Base-by-base conservation (phyloP, 306 rosid genomes). In the Dalbergia oliveri region DNA sequence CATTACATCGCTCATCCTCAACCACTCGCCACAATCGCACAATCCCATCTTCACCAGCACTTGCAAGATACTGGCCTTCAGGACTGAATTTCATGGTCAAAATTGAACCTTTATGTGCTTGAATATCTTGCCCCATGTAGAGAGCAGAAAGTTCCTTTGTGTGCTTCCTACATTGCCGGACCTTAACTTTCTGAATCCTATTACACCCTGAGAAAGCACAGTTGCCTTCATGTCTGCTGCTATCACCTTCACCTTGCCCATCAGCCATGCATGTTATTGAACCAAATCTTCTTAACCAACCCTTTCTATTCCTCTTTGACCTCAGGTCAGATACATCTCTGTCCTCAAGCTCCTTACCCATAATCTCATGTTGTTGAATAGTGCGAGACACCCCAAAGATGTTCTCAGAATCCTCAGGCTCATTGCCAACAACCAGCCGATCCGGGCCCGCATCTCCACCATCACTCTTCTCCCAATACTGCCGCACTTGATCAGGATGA, bases 41-140 rank as follows among this genome's bases (percentile, higher is more conserved):
- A 82, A 93, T 82, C 61, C 97, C 88, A 79, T 96, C 99, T 75
- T 89, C 90, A 51, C 99, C 99, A 12, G 92, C 99, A 83, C 94
- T 96, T 33, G 97, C 99, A 50, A 96, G 91, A 84, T 87, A 93
- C 82, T 86, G 92, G 23, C 99, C 98, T 67, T 90, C 96, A 41
- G 96, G 97, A 78, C 99, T 96, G 66, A 96, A 96, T 67, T 96
- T 96, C 97, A 96, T 96, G 3, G 98, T 81, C 87, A 84, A 91
- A 78, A 96, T 91, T 10, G 98, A 76, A 75, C 99, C 99, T 23
- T 87, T 84, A 66, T 96, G 99, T 2, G 99, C 99, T 84, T 88
- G 85, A 70, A 96, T 91, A 84, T 93, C 98, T 80, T 96, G 99
- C 43, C 94, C 91, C 97, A 86, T 77, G 83, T 90, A 89, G 75